phyloP scores from a whole-genome alignment of 345 rosid species.

The Raphanus sativus region DNA sequence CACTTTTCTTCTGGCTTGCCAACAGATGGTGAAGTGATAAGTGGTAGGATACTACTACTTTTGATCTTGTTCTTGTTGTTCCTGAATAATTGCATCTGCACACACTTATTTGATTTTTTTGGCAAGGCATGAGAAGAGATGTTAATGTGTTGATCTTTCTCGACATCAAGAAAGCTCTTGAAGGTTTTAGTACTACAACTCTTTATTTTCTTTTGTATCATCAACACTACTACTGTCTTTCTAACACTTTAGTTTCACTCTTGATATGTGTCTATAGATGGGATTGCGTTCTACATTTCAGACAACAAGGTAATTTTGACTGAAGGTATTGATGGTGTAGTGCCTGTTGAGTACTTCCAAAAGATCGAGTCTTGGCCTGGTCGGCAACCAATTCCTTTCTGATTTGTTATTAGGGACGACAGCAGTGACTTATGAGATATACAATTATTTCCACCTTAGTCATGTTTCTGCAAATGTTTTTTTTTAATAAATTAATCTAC shows the following conservation, averaged over 20 bases:
- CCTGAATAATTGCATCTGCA: no score
- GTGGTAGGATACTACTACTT: constrained; percentile 48
- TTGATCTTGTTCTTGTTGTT: not conserved
- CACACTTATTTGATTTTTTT: not conserved
- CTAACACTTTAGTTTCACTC: no score
- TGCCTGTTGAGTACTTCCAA: constrained; percentile 65
- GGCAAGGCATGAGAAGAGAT: not conserved
- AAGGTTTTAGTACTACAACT: not conserved
- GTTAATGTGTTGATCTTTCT: not conserved
- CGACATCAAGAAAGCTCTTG: not conserved
- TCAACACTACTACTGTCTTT: no score
- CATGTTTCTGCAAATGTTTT: no score
- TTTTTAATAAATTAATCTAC: no score
- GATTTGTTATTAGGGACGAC: not conserved
- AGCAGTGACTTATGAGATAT: no score
- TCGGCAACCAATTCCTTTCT: constrained; percentile 43
- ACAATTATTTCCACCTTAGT: no score
- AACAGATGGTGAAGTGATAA: constrained; percentile 82
- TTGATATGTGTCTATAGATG: not conserved
- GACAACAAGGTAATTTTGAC: constrained; percentile 86
- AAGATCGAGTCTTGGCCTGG: constrained; percentile 87
- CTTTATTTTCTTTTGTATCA: not conserved
- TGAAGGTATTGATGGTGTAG: constrained; percentile 84
- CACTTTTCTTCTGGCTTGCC: constrained; percentile 92
- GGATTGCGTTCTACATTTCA: constrained; percentile 73